Base-by-base conservation (phyloP, 768 basidiomycete genomes). In the Coprinopsis marcescibilis region DNA sequence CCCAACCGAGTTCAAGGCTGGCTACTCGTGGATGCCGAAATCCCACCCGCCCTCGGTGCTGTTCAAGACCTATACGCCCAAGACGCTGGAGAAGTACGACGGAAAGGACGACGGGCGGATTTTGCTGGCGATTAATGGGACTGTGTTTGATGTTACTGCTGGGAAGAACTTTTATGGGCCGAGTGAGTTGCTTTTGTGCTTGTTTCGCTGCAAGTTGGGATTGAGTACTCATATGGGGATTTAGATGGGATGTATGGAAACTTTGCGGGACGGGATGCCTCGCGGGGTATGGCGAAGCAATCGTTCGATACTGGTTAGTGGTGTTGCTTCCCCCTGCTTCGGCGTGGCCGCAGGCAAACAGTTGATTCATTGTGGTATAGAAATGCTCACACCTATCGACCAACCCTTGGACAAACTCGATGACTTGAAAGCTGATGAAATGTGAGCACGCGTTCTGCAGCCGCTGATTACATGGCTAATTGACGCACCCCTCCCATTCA, bases 271-370 rank as follows among this genome's bases (percentile, higher is more conserved):
- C 68, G 94, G 40, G 95, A 99, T 66, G 95, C 95, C 1, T 94
- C 90, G 13, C 72, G 94, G 29, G 94, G 95, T 3, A 94, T 98
- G 89, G 95, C 95, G 5, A 96, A 94, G 66, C 94, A 97, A 67
- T 95, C 92, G 2, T 97, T 96, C 54, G 94, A 94, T 55, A 24
- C 70, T n/a, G 90, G 93, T 90, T 57, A 43, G 85, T 59, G 2
- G 17, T 20, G 23, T 41, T n/a, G n/a, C 5, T 24, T 17, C 37
- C 21, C 32, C 19, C 15, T 49, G 13, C 15, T 25, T 37, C 25
- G 6, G 17, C 11, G 26, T 10, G 29, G 15, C 36, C 12, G 27
- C 21, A 14, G 14, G 25, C 17, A 10, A 36, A 10, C 23, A 1
- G 15, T 41, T 38, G 25, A 15, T 38, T 3, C 43, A 24, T 30